Evolutionary conservation across 257 asterid genomes (phyloP), one percentile per base, ranked within the genome.

Genomic region (Cinchona pubescens): DNA sequence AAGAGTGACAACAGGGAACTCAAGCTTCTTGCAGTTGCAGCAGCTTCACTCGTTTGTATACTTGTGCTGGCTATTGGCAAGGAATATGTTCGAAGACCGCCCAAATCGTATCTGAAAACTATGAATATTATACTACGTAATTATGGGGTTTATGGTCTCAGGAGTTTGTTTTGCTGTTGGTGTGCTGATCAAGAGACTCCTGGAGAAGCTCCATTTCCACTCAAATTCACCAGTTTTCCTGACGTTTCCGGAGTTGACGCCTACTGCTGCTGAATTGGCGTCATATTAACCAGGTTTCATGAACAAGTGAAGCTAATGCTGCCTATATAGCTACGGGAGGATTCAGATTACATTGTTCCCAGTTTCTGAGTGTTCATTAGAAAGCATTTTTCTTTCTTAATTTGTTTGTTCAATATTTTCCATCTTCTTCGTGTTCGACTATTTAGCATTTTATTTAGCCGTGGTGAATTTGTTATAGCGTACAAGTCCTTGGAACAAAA

Each of bases 121-220:
- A n/a, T n/a, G n/a, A 2, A 76, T 95, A 15, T 35, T 48, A 0
- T 79, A 82, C 27, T 95, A 79, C 76, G 32, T 91, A 43, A 51
- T 86, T 58, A 21, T 86, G 71, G 96, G 96, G 15, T 72, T 90
- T 67, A 74, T 78, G 84, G 92, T 74, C 68, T 86, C 96, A 0
- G 96, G 95, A 7, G 81, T 90, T 30, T 85, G 92, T 1, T 91
- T 84, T 62, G 94, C 84, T 32, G 92, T 88, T 13, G 96, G 98
- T 10, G 73, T 48, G 38, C 67, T 88, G 48, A 80, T 87, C 59
- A 87, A 83, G 37, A 82, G 88, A n/a, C 79, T 93, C n/a, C 75
- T 92, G 79, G 81, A 81, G 75, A 82, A 85, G 86, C 84, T 87
- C 18, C 90, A 89, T 86, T 86, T 94, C 73, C 63, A 78, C 67